phyloP scores from a whole-genome alignment of 805 yeast species.

The Saccharomycopsis sp. region DNA sequence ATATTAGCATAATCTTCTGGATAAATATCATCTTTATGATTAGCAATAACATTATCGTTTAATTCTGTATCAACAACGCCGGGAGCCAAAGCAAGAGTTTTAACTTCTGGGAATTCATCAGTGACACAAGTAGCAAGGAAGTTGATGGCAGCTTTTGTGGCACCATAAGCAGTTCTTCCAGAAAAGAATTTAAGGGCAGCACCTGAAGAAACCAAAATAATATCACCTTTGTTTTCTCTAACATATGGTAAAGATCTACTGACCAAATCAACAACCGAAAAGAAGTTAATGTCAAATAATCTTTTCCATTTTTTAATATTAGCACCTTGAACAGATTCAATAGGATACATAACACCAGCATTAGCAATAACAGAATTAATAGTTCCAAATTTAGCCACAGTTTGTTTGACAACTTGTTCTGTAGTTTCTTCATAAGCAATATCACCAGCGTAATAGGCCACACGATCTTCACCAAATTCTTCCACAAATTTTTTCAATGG shows the following conservation, averaged over 20 bases:
- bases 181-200: constrained; percentile 55
- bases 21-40: constrained; percentile 48
- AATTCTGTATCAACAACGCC: constrained; percentile 90
- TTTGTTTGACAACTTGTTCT: constrained; percentile 31
- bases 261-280: constrained; percentile 58
- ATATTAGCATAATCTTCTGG: constrained; percentile 50
- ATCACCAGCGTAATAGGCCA: constrained; percentile 50
- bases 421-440: constrained; percentile 35
- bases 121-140: constrained; percentile 61
- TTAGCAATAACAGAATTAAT: constrained; percentile 62
- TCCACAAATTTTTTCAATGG: constrained; percentile 34
- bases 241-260: constrained; percentile 46
- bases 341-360: constrained; percentile 82
- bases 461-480: constrained; percentile 37
- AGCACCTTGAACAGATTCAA: constrained; percentile 45
- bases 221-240: constrained; percentile 42
- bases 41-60: constrained; percentile 69
- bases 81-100: constrained; percentile 72
- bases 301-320: constrained; percentile 47
- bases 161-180: constrained; percentile 90
- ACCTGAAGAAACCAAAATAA: constrained; percentile 82
- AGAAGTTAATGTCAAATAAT: constrained; percentile 67
- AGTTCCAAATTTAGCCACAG: constrained; percentile 41
- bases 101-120: constrained; percentile 52
- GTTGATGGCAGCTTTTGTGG: constrained; percentile 86